These are phyloP conservation scores for Tricholoma hemisulphureum DNA, from an alignment of 768 basidiomycete species.

Conservation along the genomic window DNA sequence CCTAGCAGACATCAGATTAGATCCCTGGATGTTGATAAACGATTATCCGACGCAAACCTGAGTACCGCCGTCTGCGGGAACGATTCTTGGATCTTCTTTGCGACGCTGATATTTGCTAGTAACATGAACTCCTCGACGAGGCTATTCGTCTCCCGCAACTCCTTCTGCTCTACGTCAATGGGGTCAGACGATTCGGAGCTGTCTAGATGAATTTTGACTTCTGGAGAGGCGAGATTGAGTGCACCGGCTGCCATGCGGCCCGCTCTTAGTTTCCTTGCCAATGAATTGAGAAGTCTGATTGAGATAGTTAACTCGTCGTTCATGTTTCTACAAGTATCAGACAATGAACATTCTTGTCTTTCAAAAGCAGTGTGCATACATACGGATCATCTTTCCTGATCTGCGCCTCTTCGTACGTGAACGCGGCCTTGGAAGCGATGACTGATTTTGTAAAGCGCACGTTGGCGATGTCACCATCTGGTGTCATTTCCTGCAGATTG, in stretches of 20 bases:
- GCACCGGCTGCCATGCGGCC: constrained; percentile 95
- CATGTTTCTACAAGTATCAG: constrained; percentile 47
- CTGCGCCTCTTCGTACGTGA: constrained; percentile 97
- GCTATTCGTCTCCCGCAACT: constrained; percentile 88
- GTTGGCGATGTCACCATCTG: constrained; percentile 85
- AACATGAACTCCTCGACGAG: constrained; percentile 99
- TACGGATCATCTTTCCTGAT: constrained; percentile 89
- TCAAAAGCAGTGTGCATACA: constrained; percentile 24
- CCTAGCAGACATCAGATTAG: constrained; percentile 34
- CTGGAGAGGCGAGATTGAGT: constrained; percentile 94
- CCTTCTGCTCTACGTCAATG: constrained; percentile 96
- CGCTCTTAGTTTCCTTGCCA: constrained; percentile 83
- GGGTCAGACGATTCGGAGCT: constrained; percentile 93
- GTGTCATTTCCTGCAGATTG: constrained; percentile 73
- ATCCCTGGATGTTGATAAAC: neutral
- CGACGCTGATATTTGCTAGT: constrained; percentile 94
- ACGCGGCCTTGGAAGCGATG: constrained; percentile 93
- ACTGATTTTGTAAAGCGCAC: constrained; percentile 95
- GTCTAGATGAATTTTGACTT: constrained; percentile 95
- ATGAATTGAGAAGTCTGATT: constrained; percentile 83
- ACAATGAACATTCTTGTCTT: neutral
- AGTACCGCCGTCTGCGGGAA: constrained; percentile 96
- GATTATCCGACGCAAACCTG: constrained; percentile 43
- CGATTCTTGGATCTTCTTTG: constrained; percentile 85
- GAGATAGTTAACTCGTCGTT: constrained; percentile 81